Base-by-base conservation (phyloP, 2,329 filamentous ascomycete species). In the Clarireedia monteithiana region DNA sequence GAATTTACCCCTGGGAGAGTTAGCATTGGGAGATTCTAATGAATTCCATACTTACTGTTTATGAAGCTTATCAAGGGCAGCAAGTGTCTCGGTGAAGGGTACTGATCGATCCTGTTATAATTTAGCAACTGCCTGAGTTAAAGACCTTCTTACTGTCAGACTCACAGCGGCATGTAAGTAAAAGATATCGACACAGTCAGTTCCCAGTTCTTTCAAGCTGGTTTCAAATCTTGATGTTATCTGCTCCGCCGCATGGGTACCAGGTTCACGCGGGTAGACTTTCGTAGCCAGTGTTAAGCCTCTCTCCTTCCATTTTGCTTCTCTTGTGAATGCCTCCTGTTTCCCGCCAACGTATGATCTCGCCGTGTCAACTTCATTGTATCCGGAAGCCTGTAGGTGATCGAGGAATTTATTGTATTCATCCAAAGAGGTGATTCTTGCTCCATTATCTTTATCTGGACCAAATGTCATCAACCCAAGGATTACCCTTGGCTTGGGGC, bases 401-500 rank as follows among this genome's bases (percentile, higher is more conserved):
- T 92, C 86, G 39, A 95, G 81, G 45, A 80, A 80, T 63, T 80
- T 80, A 64, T 85, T 88, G 74, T 85, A 90, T 45, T 87, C 85
- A 57, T 82, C 70, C 2, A 77, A 34, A 55, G 77, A 74, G 9
- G 88, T 91, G 66, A 95, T 84, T 47, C 89, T 84, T 46, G 86
- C 88, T 38, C 88, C 89, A 12, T 71, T 68, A 40, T 68, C 63
- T 57, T 78, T 77, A 56, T 82, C 80, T 2, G 88, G 83, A 30
- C 86, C 88, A 74, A 90, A 91, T 67, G 86, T 91, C 90, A 95
- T 94, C 54, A 91, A 78, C 62, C 90, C 89, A 40, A 95, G 83
- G 76, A 95, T 89, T 65, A 90, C 77, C 57, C 65, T 58, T 61
- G 85, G 79, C 63, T 83, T 86, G 55, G 71, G 71, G 38, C 49